These are phyloP conservation scores for Syzygium oleosum DNA, from an alignment of 345 rosid genomes.

Conservation along the genomic window DNA sequence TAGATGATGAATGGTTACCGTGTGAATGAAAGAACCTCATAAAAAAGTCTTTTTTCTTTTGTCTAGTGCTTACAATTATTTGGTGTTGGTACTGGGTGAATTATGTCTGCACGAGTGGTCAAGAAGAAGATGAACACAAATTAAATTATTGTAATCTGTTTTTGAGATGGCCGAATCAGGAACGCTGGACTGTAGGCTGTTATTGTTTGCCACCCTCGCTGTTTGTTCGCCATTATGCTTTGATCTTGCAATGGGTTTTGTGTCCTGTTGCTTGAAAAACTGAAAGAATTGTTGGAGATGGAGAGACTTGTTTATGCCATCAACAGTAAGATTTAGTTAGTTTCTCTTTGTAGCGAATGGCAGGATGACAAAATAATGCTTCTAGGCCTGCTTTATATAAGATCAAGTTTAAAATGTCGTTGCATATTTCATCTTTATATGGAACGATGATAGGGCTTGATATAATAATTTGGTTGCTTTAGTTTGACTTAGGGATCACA, in stretches of 20 bases:
- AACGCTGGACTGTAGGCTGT: neutral
- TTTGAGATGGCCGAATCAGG: neutral
- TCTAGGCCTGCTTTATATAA: neutral
- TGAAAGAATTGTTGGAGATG: neutral
- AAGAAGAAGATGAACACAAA: neutral
- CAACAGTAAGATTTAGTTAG: neutral
- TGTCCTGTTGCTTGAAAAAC: neutral
- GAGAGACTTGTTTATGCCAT: neutral
- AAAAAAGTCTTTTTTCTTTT: neutral
- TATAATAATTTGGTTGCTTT: neutral
- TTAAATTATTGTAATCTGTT: neutral
- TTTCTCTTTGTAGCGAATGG: neutral
- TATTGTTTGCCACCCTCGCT: neutral
- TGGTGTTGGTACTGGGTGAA: neutral
- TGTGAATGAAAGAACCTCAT: neutral
- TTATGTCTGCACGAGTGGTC: neutral
- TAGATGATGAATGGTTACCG: neutral
- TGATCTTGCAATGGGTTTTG: neutral
- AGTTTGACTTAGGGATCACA: neutral
- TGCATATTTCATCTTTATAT: neutral
- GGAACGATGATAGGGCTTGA: neutral
- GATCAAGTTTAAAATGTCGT: neutral
- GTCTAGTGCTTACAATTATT: neutral
- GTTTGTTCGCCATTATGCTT: neutral
- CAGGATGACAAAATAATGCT: neutral